These are phyloP conservation scores for Chlorophyllum brunneum DNA, from an alignment of 768 basidiomycete genomes.

Conservation along the genomic window DNA sequence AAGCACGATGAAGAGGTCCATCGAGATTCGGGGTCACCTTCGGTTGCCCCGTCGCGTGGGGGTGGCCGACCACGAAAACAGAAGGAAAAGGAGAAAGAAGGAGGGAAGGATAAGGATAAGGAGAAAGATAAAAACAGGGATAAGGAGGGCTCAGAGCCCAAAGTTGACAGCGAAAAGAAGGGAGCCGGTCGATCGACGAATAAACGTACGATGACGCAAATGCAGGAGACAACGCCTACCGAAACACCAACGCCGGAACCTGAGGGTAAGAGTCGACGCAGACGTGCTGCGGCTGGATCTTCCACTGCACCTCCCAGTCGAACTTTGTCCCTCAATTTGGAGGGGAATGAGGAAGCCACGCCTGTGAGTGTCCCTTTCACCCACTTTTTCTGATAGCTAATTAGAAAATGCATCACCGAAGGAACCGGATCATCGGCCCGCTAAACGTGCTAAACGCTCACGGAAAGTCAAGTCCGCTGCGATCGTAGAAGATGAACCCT, in stretches of 20 bases:
- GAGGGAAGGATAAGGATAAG: conserved; percentile 1
- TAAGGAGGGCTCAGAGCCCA: background rate
- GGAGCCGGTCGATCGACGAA: conserved; percentile 34
- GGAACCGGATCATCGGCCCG: conserved; percentile 32
- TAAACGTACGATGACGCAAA: conserved; percentile 17
- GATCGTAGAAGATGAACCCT: conserved; percentile 31
- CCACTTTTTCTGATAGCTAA: background rate
- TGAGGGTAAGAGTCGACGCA: conserved; percentile 39
- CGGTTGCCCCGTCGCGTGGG: conserved; percentile 34
- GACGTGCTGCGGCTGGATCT: conserved; percentile 2
- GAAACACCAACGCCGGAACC: conserved; percentile 71
- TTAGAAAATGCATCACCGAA: conserved; percentile 15
- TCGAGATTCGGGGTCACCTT: conserved; percentile 29
- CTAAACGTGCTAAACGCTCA: conserved; percentile 35
- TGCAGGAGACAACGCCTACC: conserved; percentile 48
- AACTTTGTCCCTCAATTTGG: conserved; percentile 16
- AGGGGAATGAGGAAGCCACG: conserved; percentile 22
- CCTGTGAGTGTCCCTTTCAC: conserved; percentile 14
- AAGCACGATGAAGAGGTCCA: conserved; percentile 65
- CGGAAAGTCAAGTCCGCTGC: conserved; percentile 42
- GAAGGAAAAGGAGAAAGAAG: conserved; percentile 11
- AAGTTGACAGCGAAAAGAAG: conserved; percentile 27
- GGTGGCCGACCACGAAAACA: conserved; percentile 24
- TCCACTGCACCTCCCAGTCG: conserved; percentile 17
- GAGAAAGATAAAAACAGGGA: background rate